These are phyloP conservation scores for Tetrapyrgos nigripes DNA, from an alignment of 1,284 basidiomycete genomes.

Conservation along the genomic window DNA sequence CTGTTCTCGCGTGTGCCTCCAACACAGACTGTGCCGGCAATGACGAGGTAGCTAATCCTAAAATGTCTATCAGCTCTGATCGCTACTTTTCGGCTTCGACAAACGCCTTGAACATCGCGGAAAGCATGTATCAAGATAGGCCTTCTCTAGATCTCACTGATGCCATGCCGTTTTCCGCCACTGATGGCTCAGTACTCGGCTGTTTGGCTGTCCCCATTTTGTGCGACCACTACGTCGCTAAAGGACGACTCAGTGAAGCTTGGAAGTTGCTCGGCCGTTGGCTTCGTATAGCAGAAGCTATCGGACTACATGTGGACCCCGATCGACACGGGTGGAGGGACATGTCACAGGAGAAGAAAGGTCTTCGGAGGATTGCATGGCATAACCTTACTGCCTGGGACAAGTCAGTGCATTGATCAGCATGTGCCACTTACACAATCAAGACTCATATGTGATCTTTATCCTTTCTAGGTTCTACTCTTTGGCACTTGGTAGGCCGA, in stretches of 20 bases:
- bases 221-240: slow-evolving; percentile 51
- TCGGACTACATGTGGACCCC: slow-evolving; percentile 60
- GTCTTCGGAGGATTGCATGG: slow-evolving; percentile 53
- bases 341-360: slow-evolving; percentile 52
- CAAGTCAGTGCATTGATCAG: slow-evolving; percentile 41
- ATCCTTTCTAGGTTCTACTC: slow-evolving; percentile 46
- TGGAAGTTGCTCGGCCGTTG: slow-evolving; percentile 57
- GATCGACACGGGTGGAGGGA: slow-evolving; percentile 53
- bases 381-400: slow-evolving; percentile 55
- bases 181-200: slow-evolving; percentile 52
- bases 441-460: slow-evolving; percentile 6
- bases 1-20: slow-evolving; percentile 49
- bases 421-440: not conserved
- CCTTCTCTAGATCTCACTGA: slow-evolving; percentile 40
- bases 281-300: slow-evolving; percentile 50
- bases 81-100: slow-evolving; percentile 51
- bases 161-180: slow-evolving; percentile 38
- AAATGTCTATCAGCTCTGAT: slow-evolving; percentile 30
- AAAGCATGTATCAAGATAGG: slow-evolving; percentile 49
- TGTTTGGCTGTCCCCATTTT: slow-evolving; percentile 54
- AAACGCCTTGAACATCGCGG: slow-evolving; percentile 50
- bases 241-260: slow-evolving; percentile 55
- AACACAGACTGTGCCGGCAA: slow-evolving; percentile 15
- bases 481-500: slow-evolving; percentile 50
- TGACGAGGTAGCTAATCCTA: slow-evolving; percentile 9